Evolutionary conservation across 2,329 filamentous ascomycete species (phyloP).

Genomic region (Alternaria sp.): DNA sequence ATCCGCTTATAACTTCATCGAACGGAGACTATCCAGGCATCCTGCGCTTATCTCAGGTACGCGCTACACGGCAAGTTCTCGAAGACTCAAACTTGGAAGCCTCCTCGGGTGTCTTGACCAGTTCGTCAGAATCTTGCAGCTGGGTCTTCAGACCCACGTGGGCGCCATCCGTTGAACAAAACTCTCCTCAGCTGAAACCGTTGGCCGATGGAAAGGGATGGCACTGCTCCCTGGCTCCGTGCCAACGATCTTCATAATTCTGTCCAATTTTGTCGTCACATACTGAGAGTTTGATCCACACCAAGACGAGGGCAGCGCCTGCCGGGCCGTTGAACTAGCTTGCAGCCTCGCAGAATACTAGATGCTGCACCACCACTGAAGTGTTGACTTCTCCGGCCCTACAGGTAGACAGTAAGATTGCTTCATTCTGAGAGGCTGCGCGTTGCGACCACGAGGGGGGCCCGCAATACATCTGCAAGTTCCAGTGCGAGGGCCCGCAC

Average conservation of each 20-base stretch:
- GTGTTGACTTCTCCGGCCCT: conserved; percentile 25
- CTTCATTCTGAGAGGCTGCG: conserved; percentile 22
- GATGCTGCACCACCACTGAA: conserved; percentile 8
- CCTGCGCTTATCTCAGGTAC: conserved; percentile 5
- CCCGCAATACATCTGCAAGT: conserved; percentile 14
- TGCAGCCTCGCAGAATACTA: conserved; percentile 9
- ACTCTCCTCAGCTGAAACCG: conserved; percentile 14
- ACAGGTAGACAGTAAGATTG: conserved; percentile 25
- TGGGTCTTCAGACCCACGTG: conserved; percentile 8
- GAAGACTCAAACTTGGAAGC: not conserved
- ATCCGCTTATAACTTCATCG: conserved; percentile 1
- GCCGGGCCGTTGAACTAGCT: conserved; percentile 35
- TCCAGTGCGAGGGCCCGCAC: conserved; percentile 25
- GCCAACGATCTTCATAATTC: conserved; percentile 20
- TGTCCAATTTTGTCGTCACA: conserved; percentile 11
- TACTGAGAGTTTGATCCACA: conserved; percentile 11
- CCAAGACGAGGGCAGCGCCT: conserved; percentile 11
- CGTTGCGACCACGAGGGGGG: conserved; percentile 19
- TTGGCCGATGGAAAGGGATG: conserved; percentile 14
- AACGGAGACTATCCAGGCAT: not conserved
- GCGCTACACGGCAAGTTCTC: conserved; percentile 3
- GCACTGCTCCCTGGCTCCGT: conserved; percentile 13
- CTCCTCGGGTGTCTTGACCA: not conserved
- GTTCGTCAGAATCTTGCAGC: not conserved
- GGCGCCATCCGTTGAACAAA: conserved; percentile 7